These are phyloP conservation scores for Trichocladium antarcticum DNA, from an alignment of 495 filamentous ascomycete genomes.

Conservation along the genomic window DNA sequence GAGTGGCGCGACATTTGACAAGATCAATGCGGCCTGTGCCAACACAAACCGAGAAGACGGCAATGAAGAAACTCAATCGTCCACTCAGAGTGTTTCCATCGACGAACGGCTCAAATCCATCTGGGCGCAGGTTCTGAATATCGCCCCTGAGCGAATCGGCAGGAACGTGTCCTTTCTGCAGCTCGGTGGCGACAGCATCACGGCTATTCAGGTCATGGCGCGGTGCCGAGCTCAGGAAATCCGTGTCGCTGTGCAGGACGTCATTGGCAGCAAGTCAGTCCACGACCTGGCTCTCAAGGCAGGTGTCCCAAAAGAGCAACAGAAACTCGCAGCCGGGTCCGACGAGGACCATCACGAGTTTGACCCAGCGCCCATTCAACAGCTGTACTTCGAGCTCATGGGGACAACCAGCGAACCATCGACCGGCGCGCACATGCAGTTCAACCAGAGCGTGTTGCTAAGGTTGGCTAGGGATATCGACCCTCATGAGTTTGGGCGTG, in stretches of 20 bases:
- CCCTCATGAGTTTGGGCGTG: too few species aligned
- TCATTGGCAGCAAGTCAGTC: conserved; percentile 17
- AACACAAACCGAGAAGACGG: too few species aligned
- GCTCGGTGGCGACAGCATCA: conserved; percentile 25
- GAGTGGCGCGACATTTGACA: conserved; percentile 6
- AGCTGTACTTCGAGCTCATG: conserved; percentile 42
- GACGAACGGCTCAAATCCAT: conserved; percentile 15
- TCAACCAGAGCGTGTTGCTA: conserved; percentile 49
- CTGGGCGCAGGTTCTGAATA: conserved; percentile 45
- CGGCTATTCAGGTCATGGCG: conserved; percentile 26
- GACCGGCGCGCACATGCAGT: conserved; percentile 39
- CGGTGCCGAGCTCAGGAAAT: conserved; percentile 10
- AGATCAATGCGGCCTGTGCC: too few species aligned
- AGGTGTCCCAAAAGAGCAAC: too few species aligned
- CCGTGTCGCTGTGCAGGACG: conserved; percentile 12
- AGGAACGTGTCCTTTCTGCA: conserved; percentile 24
- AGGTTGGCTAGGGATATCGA: conserved; percentile 34
- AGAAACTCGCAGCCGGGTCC: too few species aligned
- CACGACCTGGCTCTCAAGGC: conserved; percentile 11
- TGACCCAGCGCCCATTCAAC: conserved; percentile 49
- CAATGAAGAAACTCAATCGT: neutral
- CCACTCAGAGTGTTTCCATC: neutral
- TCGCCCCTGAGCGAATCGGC: conserved; percentile 29
- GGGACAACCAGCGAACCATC: neutral
- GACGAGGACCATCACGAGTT: conserved; percentile 5